Evolutionary conservation across 2,329 filamentous ascomycete species (phyloP), one percentile per base, ranked within the genome.

Genomic region (Venturia carpophila): DNA sequence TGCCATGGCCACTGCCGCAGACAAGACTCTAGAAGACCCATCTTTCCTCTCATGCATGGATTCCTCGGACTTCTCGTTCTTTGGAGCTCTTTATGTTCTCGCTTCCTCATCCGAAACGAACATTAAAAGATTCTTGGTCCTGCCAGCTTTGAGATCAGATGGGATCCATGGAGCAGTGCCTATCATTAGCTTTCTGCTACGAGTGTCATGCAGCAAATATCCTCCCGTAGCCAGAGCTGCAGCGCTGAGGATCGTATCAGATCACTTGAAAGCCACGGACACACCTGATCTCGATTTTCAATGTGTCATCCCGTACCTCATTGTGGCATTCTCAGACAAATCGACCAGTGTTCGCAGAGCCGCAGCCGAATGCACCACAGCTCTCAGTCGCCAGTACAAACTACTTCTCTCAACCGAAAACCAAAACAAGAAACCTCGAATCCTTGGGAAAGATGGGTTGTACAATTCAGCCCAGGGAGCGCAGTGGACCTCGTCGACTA

Each of bases 231-330:
- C 4, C 74, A 77, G 75, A 43, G 37, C 21, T 21, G 60, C 60
- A 17, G 60, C 60, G 15, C 24, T 61, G 9, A 42, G 60, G 60
- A 45, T 61, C 34, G 15, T 61, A 5, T 42, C 71, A n/a, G 69
- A 73, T 2, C 55, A 69, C 13, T 68, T 66, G 5, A 69, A 70
- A 21, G 68, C 62, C 3, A 62, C 71, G 56, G 64, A 70, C 1
- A 66, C 65, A 21, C 66, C 63, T 64, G 86, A 88, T 67, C 81
- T 87, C 64, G 74, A 96, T 72, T 81, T 92, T 61, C 93, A 97
- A 73, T 84, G 85, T 13, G 74, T 97, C 21, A 73, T 96, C n/a
- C 93, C 93, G 2, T 97, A 96, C 75, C 79, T 88, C 41, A 78
- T 97, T 58, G 80, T 83, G 45, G 89, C 89, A 27, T 82, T 97